These are phyloP conservation scores for Sabuloglossum arenarium DNA, from an alignment of 495 filamentous ascomycete species.

Conservation along the genomic window DNA sequence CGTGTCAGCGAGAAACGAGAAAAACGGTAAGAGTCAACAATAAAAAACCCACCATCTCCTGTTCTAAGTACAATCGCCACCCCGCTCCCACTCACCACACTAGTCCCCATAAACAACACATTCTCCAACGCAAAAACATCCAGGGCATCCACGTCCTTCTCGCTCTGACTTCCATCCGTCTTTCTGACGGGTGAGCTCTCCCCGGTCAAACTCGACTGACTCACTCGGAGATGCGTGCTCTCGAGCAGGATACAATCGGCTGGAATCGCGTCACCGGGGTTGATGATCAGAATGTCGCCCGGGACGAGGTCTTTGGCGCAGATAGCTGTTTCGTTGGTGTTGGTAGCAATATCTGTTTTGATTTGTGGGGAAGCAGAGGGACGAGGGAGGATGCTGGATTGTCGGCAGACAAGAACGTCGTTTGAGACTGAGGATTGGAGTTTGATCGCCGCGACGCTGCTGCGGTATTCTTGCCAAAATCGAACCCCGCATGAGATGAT, in stretches of 20 bases:
- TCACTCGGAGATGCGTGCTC: neutral
- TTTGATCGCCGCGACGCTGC: neutral
- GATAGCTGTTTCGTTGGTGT: neutral
- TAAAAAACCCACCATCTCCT: neutral
- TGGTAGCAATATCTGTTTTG: no score
- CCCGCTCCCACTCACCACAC: neutral
- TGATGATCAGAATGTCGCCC: neutral
- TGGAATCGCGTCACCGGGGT: neutral
- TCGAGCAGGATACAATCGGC: neutral
- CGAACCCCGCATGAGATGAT: neutral
- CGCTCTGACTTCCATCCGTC: neutral
- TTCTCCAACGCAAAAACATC: conserved; percentile 2
- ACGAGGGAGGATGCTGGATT: neutral
- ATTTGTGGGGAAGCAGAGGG: no score
- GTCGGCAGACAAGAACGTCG: neutral
- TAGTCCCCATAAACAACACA: conserved; percentile 1
- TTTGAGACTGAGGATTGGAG: neutral
- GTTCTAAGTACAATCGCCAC: neutral
- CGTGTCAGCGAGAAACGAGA: neutral
- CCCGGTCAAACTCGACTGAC: neutral
- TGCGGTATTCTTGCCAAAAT: conserved; percentile 3
- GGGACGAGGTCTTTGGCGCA: neutral
- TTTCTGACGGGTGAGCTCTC: neutral
- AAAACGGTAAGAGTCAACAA: neutral
- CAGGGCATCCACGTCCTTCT: neutral